Evolutionary conservation across 176 grass and related monocot genomes (phyloP), one percentile per base, ranked within the genome.

Genomic region (Raddia guianensis): DNA sequence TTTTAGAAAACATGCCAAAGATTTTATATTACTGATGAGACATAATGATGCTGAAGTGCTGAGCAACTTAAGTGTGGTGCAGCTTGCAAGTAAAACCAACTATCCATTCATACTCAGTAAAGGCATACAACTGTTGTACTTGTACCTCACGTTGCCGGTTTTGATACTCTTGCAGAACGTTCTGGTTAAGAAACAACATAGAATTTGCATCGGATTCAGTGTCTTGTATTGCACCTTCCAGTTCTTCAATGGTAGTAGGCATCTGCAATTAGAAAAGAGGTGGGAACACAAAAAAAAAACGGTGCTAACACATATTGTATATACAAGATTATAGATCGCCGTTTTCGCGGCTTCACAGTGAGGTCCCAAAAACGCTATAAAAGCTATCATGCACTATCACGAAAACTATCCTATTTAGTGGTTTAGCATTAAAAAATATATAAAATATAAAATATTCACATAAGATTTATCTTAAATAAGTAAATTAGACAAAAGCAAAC

Each of bases 111-210:
- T 40, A 71, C 8, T 44, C 44, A 12, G 5, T 18, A 52, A 15
- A 72, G 3, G 45, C 5, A 6, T 37, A 27, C 19, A 66, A 2
- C 50, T 55, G 27, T 16, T 63, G 68, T 86, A 98, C 95, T 16
- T 63, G 68, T 86, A 98, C 95, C 92, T 98, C 85, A n/a, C 13
- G 69, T 56, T 98, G 84, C 56, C 90, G 81, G 46, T 19, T 89
- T 85, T 98, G 92, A 86, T 93, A 98, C 83, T 98, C 95, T 72
- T 93, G 78, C 75, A 98, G 81, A 80, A 98, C 86, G 46, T 98
- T 98, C 78, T 94, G 87, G 73, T 95, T 98, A 72, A 98, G 88
- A 89, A 92, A 94, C 44, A 98, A 58, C 91, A 98, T 95, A 48
- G 90, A 94, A 85, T 94, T 98, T 63, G 95, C 95, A 89, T 98